A percentile compares a stretch with the other conserved stretches of the same genome.
These are phyloP conservation scores for Phyllosticta citribraziliensis DNA, from an alignment of 2,329 filamentous ascomycete species.

Conservation along the genomic window DNA sequence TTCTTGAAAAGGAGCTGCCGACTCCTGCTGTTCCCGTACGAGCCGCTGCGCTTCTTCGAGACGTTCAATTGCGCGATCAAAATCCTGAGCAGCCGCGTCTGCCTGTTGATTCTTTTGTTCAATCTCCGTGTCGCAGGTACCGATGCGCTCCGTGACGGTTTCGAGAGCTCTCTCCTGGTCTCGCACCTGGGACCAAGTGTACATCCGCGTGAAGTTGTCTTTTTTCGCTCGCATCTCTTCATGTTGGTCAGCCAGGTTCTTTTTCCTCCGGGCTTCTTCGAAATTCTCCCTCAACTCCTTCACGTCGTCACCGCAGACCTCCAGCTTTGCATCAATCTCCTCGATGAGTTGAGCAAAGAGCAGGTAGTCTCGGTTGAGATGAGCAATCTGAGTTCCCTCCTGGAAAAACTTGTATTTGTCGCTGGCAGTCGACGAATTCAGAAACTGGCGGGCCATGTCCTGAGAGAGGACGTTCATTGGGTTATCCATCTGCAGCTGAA, in stretches of 20 bases:
- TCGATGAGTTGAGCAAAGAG: slow-evolving; percentile 73
- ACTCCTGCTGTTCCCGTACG: slow-evolving; percentile 23
- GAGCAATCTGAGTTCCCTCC: slow-evolving; percentile 85
- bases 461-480: slow-evolving; percentile 93
- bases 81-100: slow-evolving; percentile 33
- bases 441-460: slow-evolving; percentile 86
- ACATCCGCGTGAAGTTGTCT: not conserved
- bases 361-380: slow-evolving; percentile 83
- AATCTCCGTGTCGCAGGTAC: slow-evolving; percentile 37
- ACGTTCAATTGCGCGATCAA: slow-evolving; percentile 34
- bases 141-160: slow-evolving; percentile 20
- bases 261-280: not conserved
- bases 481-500: slow-evolving; percentile 89
- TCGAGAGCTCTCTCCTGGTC: slow-evolving; percentile 14
- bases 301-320: not conserved
- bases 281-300: not conserved
- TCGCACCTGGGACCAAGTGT: not conserved
- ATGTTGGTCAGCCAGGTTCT: not conserved
- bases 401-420: slow-evolving; percentile 97
- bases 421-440: slow-evolving; percentile 69
- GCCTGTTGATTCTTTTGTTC: slow-evolving; percentile 35
- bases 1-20: slow-evolving; percentile 37
- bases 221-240: not conserved
- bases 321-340: slow-evolving; percentile 50
- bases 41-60: slow-evolving; percentile 27